Conservation (phyloP, 805 yeast genomes). For the Candida xiaguanensis region DNA sequence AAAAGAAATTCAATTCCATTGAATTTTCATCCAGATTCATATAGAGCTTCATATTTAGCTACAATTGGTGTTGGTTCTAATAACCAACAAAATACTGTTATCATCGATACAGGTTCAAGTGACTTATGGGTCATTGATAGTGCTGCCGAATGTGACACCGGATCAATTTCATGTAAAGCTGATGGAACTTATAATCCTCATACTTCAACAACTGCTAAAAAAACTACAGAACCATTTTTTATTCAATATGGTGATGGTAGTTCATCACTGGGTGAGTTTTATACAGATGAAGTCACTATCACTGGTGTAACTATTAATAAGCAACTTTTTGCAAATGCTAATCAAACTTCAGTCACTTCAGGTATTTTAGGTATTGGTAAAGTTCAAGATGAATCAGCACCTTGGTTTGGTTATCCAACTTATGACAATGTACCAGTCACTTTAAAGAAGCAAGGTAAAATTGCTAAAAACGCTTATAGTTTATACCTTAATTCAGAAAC, state of each 20-base stretch:
- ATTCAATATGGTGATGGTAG: slow-evolving; percentile 12
- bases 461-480: slow-evolving; percentile 33
- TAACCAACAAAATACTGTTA: slow-evolving; percentile 15
- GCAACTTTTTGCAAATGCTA: slow-evolving; percentile 19
- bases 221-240: slow-evolving; percentile 6
- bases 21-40: slow-evolving; percentile 4
- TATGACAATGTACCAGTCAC: slow-evolving; percentile 32
- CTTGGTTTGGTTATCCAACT: slow-evolving; percentile 16
- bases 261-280: slow-evolving; percentile 13
- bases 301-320: slow-evolving; percentile 10
- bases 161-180: background rate
- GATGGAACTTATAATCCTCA: slow-evolving; percentile 4
- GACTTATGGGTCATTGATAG: slow-evolving; percentile 26
- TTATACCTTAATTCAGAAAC: slow-evolving; percentile 26
- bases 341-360: slow-evolving; percentile 50
- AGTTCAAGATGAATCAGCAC: slow-evolving; percentile 58
- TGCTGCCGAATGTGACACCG: slow-evolving; percentile 18
- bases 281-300: slow-evolving; percentile 13
- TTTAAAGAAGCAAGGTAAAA: slow-evolving; percentile 29
- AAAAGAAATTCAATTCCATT: slow-evolving; percentile 4
- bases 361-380: slow-evolving; percentile 79
- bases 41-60: slow-evolving; percentile 1
- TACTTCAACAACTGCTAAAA: slow-evolving; percentile 6
- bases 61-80: slow-evolving; percentile 11
- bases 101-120: slow-evolving; percentile 24